These are phyloP conservation scores for Schizonepeta tenuifolia DNA, from an alignment of 257 asterid genomes.

Conservation along the genomic window DNA sequence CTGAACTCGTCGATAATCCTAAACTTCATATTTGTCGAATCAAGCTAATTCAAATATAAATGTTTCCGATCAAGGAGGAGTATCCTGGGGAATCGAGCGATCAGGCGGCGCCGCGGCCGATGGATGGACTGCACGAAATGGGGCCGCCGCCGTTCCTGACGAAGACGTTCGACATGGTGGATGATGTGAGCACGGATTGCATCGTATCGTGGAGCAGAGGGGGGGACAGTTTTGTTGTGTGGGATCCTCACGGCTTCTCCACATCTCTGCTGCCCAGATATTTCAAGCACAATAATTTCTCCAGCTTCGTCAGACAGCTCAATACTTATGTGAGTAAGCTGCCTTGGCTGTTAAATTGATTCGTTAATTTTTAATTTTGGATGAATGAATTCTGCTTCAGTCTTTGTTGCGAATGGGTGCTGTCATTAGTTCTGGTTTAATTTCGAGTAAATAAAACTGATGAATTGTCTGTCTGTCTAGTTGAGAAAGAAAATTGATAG, in stretches of 20 bases:
- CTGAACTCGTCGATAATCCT: neutral
- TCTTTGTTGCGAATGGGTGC: neutral
- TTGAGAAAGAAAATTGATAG: neutral
- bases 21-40: neutral
- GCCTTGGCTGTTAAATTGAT: too few relatives aligned
- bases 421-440: neutral
- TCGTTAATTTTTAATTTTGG: neutral
- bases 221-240: conserved; percentile 77
- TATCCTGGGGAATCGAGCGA: conserved; percentile 27
- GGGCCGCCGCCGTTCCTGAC: conserved; percentile 91
- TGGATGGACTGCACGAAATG: conserved; percentile 77
- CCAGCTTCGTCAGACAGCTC: conserved; percentile 90
- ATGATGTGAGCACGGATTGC: conserved; percentile 51
- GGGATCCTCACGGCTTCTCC: conserved; percentile 82
- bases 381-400: neutral
- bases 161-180: conserved; percentile 89
- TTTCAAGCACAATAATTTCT: conserved; percentile 83
- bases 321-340: conserved; percentile 76
- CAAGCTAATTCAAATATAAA: conserved; percentile 21
- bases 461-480: too few relatives aligned
- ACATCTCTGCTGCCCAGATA: conserved; percentile 55
- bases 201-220: conserved; percentile 83
- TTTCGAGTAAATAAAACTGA: too few relatives aligned
- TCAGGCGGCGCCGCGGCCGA: conserved; percentile 56
- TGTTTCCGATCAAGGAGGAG: conserved; percentile 59